phyloP scores from a whole-genome alignment of 257 asterid species.

The Nicotiana sylvestris region DNA sequence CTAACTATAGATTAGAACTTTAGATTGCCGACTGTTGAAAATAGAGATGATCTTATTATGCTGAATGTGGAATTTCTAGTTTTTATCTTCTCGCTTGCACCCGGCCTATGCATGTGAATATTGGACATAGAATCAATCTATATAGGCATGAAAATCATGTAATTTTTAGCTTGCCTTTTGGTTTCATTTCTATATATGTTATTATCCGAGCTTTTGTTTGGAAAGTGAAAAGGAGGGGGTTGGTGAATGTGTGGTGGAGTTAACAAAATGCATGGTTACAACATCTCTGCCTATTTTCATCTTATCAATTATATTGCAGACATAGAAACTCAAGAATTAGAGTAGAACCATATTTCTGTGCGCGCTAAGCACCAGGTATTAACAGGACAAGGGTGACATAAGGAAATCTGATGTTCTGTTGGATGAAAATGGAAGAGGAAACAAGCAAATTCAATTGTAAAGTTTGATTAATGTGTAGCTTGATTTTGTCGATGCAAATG shows the following conservation, averaged over 20 bases:
- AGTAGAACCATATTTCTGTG: neutral
- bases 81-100: neutral
- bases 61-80: neutral
- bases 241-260: too few relatives aligned
- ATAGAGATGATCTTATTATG: neutral
- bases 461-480: neutral
- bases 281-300: too few relatives aligned
- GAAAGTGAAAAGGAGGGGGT: too few relatives aligned
- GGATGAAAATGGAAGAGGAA: neutral
- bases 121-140: neutral
- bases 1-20: too few relatives aligned
- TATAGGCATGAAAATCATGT: neutral
- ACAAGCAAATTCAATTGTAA: neutral
- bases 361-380: neutral
- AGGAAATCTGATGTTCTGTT: neutral
- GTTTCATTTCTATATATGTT: too few relatives aligned
- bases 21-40: neutral
- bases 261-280: too few relatives aligned
- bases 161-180: too few relatives aligned
- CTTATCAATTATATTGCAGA: too few relatives aligned
- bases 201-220: too few relatives aligned
- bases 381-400: neutral
- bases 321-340: neutral
- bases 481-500: neutral
- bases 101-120: neutral